Evolutionary conservation across 169 alveolate genomes (phyloP).

Genomic region (Eimeria sp.): DNA sequence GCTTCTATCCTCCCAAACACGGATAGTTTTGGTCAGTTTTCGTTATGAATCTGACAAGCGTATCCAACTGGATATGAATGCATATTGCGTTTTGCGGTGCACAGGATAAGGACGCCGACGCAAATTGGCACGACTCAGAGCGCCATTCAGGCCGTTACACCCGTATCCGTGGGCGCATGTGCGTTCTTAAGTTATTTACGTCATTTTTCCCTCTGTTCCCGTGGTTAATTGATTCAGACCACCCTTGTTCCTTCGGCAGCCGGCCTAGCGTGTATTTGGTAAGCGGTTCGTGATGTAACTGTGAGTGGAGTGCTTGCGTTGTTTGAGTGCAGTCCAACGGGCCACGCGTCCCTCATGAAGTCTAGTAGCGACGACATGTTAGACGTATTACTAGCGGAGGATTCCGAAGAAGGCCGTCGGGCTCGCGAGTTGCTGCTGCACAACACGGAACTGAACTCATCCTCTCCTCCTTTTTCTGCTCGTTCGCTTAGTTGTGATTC

Average conservation of each 20-base stretch:
- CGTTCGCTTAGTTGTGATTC: conserved; percentile 21
- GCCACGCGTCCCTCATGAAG: conserved; percentile 80
- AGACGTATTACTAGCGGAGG: conserved; percentile 54
- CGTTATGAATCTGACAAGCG: background rate
- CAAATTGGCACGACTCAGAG: conserved; percentile 73
- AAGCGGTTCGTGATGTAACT: background rate
- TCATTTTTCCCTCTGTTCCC: background rate
- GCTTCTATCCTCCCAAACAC: background rate
- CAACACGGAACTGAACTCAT: conserved; percentile 56
- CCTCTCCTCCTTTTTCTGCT: conserved; percentile 41
- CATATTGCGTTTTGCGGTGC: background rate
- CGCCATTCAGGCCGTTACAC: conserved; percentile 80
- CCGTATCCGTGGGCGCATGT: conserved; percentile 80
- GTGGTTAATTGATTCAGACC: background rate
- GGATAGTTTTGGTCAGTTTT: too few relatives aligned
- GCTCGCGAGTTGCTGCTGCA: conserved; percentile 79
- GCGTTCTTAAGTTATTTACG: background rate
- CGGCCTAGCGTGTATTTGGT: background rate
- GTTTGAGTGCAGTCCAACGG: conserved; percentile 71
- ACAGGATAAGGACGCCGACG: conserved; percentile 79
- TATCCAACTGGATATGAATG: background rate
- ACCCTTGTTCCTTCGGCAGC: background rate
- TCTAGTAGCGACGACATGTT: conserved; percentile 77
- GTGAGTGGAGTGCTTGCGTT: background rate
- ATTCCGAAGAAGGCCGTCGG: conserved; percentile 75